phyloP scores from a whole-genome alignment of 768 basidiomycete species.

The Amanita pseudoporphyria region DNA sequence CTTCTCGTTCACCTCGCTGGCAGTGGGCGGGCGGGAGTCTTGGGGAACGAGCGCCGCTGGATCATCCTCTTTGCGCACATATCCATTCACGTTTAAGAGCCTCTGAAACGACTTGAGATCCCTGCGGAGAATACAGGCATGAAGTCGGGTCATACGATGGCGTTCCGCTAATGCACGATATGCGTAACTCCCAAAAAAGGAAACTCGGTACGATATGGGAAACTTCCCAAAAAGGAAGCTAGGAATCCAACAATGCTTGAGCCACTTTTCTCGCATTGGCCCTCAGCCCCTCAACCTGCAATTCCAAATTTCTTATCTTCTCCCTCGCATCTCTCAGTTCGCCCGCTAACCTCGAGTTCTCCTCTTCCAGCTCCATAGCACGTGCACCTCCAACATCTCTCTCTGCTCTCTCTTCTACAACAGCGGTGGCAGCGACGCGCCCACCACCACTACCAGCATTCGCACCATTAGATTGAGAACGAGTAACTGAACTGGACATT shows the following conservation, averaged over 20 bases:
- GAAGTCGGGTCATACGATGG: constrained; percentile 5
- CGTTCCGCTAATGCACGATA: no score
- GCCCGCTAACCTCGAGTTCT: constrained; percentile 50
- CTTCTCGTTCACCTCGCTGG: constrained; percentile 55
- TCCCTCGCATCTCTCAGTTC: constrained; percentile 75
- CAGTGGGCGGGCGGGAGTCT: neutral
- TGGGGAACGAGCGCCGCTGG: neutral
- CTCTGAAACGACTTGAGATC: constrained; percentile 3
- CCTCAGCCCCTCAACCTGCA: constrained; percentile 68
- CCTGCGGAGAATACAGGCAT: constrained; percentile 2
- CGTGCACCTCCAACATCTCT: neutral
- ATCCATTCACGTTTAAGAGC: neutral
- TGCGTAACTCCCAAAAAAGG: no score
- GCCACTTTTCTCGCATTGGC: constrained; percentile 74
- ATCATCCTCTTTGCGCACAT: neutral
- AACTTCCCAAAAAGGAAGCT: neutral
- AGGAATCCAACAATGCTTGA: constrained; percentile 40
- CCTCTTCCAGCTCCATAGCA: constrained; percentile 26
- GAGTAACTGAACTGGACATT: no score
- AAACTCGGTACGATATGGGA: neutral
- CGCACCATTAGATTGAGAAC: neutral
- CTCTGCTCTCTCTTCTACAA: neutral
- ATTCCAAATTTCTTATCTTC: constrained; percentile 75
- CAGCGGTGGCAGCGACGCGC: neutral
- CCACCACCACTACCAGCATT: no score